Conservation (phyloP, 495 filamentous ascomycete species). For the Symbiotaphrina buchneri region DNA sequence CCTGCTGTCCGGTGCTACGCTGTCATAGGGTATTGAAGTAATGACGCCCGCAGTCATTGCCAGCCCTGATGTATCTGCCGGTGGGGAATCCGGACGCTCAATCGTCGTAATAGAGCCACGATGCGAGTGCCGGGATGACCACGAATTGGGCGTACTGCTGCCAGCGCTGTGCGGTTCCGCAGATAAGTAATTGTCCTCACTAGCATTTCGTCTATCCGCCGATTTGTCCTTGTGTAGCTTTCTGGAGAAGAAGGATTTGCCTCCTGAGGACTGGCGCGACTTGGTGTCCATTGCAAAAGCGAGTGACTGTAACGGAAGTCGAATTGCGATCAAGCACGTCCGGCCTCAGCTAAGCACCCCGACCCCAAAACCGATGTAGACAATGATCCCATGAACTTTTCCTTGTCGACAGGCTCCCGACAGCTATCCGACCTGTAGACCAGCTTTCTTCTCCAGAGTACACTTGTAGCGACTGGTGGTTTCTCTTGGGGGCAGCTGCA, state of each 20-base stretch:
- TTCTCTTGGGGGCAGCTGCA: too few species aligned
- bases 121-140: slow-evolving; percentile 60
- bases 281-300: slow-evolving; percentile 43
- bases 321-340: too few species aligned
- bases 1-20: slow-evolving; percentile 34
- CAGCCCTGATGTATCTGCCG: slow-evolving; percentile 21
- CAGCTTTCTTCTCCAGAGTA: too few species aligned
- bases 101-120: slow-evolving; percentile 55
- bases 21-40: slow-evolving; percentile 78
- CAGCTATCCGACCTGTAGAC: too few species aligned
- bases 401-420: too few species aligned
- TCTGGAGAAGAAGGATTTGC: slow-evolving; percentile 72
- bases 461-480: too few species aligned
- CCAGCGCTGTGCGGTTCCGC: slow-evolving; percentile 25
- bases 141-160: slow-evolving; percentile 38
- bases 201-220: slow-evolving; percentile 17
- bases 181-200: slow-evolving; percentile 28
- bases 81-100: slow-evolving; percentile 30
- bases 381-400: too few species aligned
- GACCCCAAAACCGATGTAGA: too few species aligned
- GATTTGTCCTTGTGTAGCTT: slow-evolving; percentile 54
- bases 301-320: too few species aligned
- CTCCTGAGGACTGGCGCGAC: slow-evolving; percentile 58
- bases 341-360: too few species aligned
- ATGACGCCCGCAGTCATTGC: slow-evolving; percentile 69